Evolutionary conservation across 169 alveolate genomes (phyloP), one percentile per base, ranked within the genome.

Genomic region (Babesia ovata): DNA sequence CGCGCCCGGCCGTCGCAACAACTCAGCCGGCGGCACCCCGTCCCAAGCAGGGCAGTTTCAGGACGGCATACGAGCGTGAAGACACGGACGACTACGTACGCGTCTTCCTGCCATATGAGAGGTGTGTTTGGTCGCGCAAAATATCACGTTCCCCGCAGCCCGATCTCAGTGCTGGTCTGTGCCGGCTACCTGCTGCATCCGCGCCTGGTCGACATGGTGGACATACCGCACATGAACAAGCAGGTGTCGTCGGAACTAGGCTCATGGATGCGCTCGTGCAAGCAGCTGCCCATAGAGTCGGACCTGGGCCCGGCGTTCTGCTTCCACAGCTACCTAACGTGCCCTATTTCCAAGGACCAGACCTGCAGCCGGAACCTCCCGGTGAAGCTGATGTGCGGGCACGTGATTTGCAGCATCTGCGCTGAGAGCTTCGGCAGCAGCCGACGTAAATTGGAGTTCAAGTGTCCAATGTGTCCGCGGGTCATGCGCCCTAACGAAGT

Each of bases 301-400:
- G 92, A 86, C 57, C 70, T 86, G 44, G 92, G 92, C 21, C 87
- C 84, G 21, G 81, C 82, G 14, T 86, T 86, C 70, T 86, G 86
- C 75, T 86, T 86, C 75, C 92, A 86, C 85, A 84, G 91, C 50
- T 63, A 69, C 29, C 59, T 86, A 52, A 67, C 92, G 28, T 86
- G 92, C 49, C 86, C 92, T 4, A 91, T 86, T 39, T 75, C 91
- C n/a, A 77, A 86, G 39, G 91, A 83, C 36, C 92, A 86, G 33
- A 86, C 92, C 21, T 57, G 75, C 22, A 83, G 56, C 62, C 49
- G 29, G 28, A 86, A 86, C 79, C 85, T 59, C 2, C 91, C 92
- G 33, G 71, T 86, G 4, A 78, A 83, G 79, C 79, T 86, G 36
- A 70, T 88, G 7, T 86, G 92, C 36, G 92, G 92, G 33, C 92